Conservation (phyloP, 2,329 filamentous ascomycete genomes). For the Calonectria fujianensis region DNA sequence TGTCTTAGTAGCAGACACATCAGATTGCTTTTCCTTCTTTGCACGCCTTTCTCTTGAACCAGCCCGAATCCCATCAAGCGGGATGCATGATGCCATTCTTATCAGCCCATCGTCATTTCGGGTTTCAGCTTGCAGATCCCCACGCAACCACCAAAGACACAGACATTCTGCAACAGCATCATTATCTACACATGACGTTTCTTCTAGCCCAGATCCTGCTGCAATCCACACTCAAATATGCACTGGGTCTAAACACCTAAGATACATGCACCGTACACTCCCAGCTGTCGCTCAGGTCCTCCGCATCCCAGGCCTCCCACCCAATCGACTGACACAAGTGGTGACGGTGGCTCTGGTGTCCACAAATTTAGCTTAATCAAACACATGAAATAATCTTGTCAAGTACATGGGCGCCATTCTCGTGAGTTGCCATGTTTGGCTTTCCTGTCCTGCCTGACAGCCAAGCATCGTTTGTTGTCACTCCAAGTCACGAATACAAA, state of each 20-base stretch:
- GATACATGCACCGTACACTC: not conserved
- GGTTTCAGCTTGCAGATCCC: not conserved
- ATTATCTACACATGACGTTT: conserved; percentile 2
- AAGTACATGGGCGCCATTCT: not conserved
- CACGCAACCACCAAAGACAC: conserved; percentile 8
- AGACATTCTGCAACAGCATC: conserved; percentile 10
- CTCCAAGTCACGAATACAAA: not conserved
- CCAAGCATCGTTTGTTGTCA: not conserved
- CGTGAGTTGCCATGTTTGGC: not conserved
- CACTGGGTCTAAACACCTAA: not conserved
- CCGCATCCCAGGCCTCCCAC: not conserved
- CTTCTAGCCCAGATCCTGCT: conserved; percentile 8
- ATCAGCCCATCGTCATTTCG: not conserved
- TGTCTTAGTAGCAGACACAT: not conserved
- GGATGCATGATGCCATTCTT: not conserved
- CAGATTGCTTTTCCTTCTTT: not conserved
- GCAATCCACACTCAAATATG: conserved; percentile 18
- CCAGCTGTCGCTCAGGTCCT: not conserved
- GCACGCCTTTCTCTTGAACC: not conserved
- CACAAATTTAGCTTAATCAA: conserved; percentile 8
- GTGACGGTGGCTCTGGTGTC: not conserved
- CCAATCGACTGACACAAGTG: conserved; percentile 16
- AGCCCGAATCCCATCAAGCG: not conserved
- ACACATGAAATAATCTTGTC: not conserved
- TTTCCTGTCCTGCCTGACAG: not conserved